Percentiles rank a stretch among this genome's conserved stretches.
These are phyloP conservation scores for Trichosanthes truncata DNA, from an alignment of 306 rosid genomes.

Conservation along the genomic window DNA sequence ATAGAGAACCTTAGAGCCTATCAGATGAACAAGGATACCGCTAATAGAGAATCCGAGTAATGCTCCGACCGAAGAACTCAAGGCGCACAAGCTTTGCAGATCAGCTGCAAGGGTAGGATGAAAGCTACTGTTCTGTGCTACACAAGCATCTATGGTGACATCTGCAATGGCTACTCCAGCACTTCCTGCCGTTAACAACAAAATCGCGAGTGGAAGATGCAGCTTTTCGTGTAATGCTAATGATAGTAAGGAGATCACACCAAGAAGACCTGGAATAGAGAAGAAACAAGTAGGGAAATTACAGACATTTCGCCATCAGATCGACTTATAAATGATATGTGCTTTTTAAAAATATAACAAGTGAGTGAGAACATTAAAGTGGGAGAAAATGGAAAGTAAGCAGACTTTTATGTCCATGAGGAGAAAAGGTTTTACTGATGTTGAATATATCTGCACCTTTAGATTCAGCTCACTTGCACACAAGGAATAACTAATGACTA, in stretches of 20 bases:
- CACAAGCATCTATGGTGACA: constrained; percentile 95
- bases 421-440: neutral
- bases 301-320: neutral
- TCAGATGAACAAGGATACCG: constrained; percentile 75
- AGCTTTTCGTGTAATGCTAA: constrained; percentile 50
- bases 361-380: too few relatives aligned
- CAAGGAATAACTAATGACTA: neutral
- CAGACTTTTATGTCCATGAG: neutral
- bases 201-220: constrained; percentile 62
- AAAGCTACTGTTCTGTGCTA: constrained; percentile 78
- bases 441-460: neutral
- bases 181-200: constrained; percentile 66
- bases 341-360: too few relatives aligned
- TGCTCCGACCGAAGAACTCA: constrained; percentile 73
- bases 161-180: constrained; percentile 87
- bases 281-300: neutral
- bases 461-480: neutral
- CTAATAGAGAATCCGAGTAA: constrained; percentile 78
- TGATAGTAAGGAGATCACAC: constrained; percentile 55
- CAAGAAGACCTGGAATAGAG: constrained; percentile 45
- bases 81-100: constrained; percentile 91
- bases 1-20: constrained; percentile 71
- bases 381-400: neutral
- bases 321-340: neutral
- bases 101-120: constrained; percentile 78